These are phyloP conservation scores for Colletotrichum sp. DNA, from an alignment of 2,329 filamentous ascomycete genomes.

Conservation along the genomic window DNA sequence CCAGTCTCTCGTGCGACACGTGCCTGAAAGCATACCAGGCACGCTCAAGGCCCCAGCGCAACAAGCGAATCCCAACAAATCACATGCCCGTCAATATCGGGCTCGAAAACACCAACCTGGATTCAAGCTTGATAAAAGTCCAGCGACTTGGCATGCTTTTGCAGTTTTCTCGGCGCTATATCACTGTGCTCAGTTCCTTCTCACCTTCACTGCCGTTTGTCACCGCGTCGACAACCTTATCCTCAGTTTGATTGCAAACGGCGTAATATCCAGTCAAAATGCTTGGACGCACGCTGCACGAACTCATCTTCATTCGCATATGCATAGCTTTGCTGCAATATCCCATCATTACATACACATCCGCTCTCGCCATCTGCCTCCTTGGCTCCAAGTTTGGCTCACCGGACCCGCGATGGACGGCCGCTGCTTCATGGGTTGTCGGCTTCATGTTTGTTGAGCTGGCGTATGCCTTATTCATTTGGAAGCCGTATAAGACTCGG, in stretches of 20 bases:
- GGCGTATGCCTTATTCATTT: conserved; percentile 47
- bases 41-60: neutral
- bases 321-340: conserved; percentile 55
- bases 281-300: conserved; percentile 9
- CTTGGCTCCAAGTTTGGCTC: conserved; percentile 14
- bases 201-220: neutral
- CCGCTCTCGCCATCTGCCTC: conserved; percentile 29
- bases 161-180: neutral
- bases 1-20: neutral
- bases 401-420: conserved; percentile 30
- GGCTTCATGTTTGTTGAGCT: conserved; percentile 39
- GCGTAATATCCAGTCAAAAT: neutral
- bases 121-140: neutral
- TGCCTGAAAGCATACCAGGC: neutral
- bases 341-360: conserved; percentile 49
- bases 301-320: conserved; percentile 44
- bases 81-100: neutral
- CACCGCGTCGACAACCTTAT: neutral
- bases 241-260: neutral
- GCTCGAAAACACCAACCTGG: neutral
- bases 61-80: neutral
- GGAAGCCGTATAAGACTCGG: conserved; percentile 44
- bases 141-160: neutral
- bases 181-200: neutral
- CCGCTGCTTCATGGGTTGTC: neutral